Percentiles rank a stretch among this genome's conserved stretches.
Conservation (phyloP, 495 filamentous ascomycete species). For the Pseudevernia furfuracea region DNA sequence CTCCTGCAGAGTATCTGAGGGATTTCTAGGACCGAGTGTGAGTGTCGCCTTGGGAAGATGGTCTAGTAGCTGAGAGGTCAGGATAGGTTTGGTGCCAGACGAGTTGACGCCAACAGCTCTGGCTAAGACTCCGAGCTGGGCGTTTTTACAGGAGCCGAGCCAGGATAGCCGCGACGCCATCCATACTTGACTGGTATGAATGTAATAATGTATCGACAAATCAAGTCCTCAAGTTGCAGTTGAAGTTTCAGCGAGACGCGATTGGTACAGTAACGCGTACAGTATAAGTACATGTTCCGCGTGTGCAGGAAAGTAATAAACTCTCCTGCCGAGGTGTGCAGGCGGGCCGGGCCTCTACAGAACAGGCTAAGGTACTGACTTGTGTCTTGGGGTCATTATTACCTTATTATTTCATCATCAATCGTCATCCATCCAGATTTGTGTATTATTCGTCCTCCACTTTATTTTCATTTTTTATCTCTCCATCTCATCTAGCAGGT, state of each 20-base stretch:
- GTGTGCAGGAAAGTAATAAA: too few species aligned
- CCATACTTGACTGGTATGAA: conserved; percentile 13
- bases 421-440: too few species aligned
- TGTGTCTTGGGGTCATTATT: too few species aligned
- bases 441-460: neutral
- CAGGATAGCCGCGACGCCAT: conserved; percentile 27
- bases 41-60: conserved; percentile 12
- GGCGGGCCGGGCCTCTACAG: too few species aligned
- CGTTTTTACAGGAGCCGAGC: conserved; percentile 38
- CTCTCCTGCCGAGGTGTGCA: too few species aligned
- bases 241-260: too few species aligned
- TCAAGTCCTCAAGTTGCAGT: too few species aligned
- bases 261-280: too few species aligned
- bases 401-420: too few species aligned
- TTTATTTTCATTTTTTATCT: neutral
- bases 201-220: too few species aligned
- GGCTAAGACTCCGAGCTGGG: conserved; percentile 45
- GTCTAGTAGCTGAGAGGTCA: conserved; percentile 27
- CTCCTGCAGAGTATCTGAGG: neutral
- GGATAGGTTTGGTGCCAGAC: conserved; percentile 42
- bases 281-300: too few species aligned
- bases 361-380: too few species aligned
- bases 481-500: neutral
- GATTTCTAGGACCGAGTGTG: conserved; percentile 9
- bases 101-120: conserved; percentile 44